Conservation (phyloP, 2,329 filamentous ascomycete species). For the Neonectria hederae region DNA sequence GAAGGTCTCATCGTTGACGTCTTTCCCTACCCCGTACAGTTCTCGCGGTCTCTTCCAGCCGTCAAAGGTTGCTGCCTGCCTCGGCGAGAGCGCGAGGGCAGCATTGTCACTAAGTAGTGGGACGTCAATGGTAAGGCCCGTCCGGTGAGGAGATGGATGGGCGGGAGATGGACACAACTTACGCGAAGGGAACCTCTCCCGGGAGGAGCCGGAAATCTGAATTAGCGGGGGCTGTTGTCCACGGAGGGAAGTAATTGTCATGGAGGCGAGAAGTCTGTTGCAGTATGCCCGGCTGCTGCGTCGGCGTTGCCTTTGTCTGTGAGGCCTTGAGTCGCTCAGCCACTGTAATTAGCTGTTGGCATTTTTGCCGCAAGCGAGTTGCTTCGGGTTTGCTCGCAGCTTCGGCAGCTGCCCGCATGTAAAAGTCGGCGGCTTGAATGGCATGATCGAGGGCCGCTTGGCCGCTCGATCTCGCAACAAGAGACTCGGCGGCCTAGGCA, state of each 20-base stretch:
- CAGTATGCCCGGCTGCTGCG: conserved; percentile 61
- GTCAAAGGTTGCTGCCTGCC: conserved; percentile 79
- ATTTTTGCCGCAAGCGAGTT: conserved; percentile 72
- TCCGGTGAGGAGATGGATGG: background rate
- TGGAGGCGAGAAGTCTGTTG: conserved; percentile 82
- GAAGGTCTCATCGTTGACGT: conserved; percentile 51
- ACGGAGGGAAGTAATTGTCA: conserved; percentile 84
- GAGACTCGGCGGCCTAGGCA: conserved; percentile 51
- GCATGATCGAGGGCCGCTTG: conserved; percentile 76
- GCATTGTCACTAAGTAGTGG: conserved; percentile 71
- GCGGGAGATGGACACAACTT: conserved; percentile 45
- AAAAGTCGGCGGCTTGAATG: conserved; percentile 80
- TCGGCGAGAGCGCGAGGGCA: conserved; percentile 75
- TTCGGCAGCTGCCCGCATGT: conserved; percentile 78
- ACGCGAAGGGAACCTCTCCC: conserved; percentile 70
- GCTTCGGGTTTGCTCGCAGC: conserved; percentile 71
- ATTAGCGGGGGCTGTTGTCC: conserved; percentile 71
- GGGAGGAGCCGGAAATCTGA: conserved; percentile 68
- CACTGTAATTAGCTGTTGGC: conserved; percentile 72
- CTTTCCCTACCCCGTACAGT: conserved; percentile 54
- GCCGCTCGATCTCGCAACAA: conserved; percentile 48
- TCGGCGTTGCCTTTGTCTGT: conserved; percentile 15
- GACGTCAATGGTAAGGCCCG: background rate
- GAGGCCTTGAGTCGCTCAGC: conserved; percentile 79
- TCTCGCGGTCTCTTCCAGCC: conserved; percentile 84